Base-by-base conservation (phyloP, 2,329 filamentous ascomycete species). In the Fusarium sp. region DNA sequence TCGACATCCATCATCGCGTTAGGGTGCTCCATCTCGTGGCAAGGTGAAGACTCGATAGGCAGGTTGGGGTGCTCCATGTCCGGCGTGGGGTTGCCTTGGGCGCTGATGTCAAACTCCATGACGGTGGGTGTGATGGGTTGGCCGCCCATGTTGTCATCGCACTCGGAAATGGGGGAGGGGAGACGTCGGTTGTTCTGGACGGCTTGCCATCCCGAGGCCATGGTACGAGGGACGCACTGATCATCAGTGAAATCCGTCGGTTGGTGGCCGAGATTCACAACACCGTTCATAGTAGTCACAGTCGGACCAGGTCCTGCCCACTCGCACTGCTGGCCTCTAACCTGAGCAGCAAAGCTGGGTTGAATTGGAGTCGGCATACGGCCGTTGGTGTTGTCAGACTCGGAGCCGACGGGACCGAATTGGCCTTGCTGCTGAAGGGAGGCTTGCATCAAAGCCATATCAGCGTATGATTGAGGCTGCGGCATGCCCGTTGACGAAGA, bases 281-380 rank as follows among this genome's bases (percentile, higher is more conserved):
- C 70, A 20, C 78, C 80, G 62, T 78, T 81, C 10, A 74, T 76
- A 69, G 59, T 73, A 62, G 66, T 77, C 75, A 62, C 80, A 73
- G 58, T 77, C 74, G 61, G 80, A 62, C 54, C 80, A 70, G 69
- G 68, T 18, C 76, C 71, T 54, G 76, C 71, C 75, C 77, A 77
- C 70, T 80, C 80, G 80, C 84, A 83, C 69, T 81, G 83, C 68
- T 83, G 83, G n/a, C 85, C 85, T 61, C 84, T 82, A 23, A 87
- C 80, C 72, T 88, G 85, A 2, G 83, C 82, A 1, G 85, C 83
- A 72, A 89, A 89, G 55, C 79, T 86, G 64, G 84, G 84, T 68
- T 88, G 83, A n/a, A 88, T 87, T 2, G 86, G 86, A 2, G 87
- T 88, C 2, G 86, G 86, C 77, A 88, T 83, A 51, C 86, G 85